phyloP scores from a whole-genome alignment of 306 rosid genomes.

The Rosa rugosa region DNA sequence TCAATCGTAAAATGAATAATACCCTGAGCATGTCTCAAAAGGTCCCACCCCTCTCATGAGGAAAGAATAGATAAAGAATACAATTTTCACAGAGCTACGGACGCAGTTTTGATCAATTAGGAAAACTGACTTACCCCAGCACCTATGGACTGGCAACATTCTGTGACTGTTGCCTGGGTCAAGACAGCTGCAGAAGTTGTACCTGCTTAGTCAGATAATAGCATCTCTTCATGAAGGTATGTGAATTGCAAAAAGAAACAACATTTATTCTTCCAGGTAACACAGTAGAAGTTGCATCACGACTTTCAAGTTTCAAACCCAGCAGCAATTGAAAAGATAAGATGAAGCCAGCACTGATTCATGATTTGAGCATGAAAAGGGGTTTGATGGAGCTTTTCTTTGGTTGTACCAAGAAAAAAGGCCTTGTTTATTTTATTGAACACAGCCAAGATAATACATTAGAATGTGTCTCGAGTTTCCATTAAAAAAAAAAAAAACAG shows the following conservation, averaged over 20 bases:
- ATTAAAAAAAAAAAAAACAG: too few species aligned
- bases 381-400: too few species aligned
- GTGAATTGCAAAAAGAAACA: neutral
- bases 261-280: neutral
- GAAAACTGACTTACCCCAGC: conserved; percentile 49
- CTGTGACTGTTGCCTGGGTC: conserved; percentile 75
- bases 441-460: neutral
- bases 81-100: neutral
- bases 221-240: conserved; percentile 13
- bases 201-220: conserved; percentile 51
- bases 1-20: neutral
- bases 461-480: neutral
- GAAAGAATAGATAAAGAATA: neutral
- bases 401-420: too few species aligned
- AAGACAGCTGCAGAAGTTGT: conserved; percentile 90
- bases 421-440: neutral
- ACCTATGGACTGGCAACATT: conserved; percentile 86
- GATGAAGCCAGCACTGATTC: too few species aligned
- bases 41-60: neutral
- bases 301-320: neutral
- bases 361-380: too few species aligned
- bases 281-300: neutral
- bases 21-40: conserved; percentile 6
- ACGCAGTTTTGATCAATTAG: neutral
- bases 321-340: neutral